A percentile compares a stretch with the other conserved stretches of the same genome.
phyloP scores from a whole-genome alignment of 2,329 filamentous ascomycete species.

The Cryphonectria naterciae region DNA sequence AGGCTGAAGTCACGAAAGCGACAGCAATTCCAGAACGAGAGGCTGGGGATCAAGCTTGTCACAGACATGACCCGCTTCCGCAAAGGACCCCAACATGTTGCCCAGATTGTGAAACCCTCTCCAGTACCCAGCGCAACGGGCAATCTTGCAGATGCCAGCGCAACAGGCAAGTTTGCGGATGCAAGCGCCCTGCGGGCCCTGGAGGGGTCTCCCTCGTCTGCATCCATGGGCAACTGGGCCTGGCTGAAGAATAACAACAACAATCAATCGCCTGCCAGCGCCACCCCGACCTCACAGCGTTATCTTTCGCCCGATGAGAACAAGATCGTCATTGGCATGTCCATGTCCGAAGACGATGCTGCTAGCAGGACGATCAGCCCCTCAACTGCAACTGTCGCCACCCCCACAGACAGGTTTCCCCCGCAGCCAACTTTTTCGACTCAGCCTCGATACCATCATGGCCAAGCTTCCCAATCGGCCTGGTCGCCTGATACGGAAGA shows the following conservation, averaged over 20 bases:
- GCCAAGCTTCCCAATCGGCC: constrained; percentile 45
- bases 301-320: constrained; percentile 70
- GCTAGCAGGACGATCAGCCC: constrained; percentile 54
- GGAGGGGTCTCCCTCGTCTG: constrained; percentile 58
- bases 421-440: constrained; percentile 32
- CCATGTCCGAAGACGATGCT: constrained; percentile 59
- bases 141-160: constrained; percentile 60
- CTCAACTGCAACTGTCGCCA: constrained; percentile 51
- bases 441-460: constrained; percentile 35
- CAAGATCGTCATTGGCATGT: constrained; percentile 75
- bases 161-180: constrained; percentile 56
- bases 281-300: constrained; percentile 26
- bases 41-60: constrained; percentile 68
- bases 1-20: constrained; percentile 62
- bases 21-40: constrained; percentile 63
- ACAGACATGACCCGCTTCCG: constrained; percentile 67
- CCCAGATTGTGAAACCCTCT: constrained; percentile 36
- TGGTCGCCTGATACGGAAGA: constrained; percentile 68
- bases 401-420: constrained; percentile 39
- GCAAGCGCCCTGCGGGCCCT: constrained; percentile 63
- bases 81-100: constrained; percentile 44
- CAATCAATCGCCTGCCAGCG: constrained; percentile 35
- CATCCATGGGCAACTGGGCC: constrained; percentile 60
- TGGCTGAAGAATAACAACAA: constrained; percentile 57
- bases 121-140: constrained; percentile 28